Conservation (phyloP, 2,329 filamentous ascomycete genomes). For the Penicillium sp. region DNA sequence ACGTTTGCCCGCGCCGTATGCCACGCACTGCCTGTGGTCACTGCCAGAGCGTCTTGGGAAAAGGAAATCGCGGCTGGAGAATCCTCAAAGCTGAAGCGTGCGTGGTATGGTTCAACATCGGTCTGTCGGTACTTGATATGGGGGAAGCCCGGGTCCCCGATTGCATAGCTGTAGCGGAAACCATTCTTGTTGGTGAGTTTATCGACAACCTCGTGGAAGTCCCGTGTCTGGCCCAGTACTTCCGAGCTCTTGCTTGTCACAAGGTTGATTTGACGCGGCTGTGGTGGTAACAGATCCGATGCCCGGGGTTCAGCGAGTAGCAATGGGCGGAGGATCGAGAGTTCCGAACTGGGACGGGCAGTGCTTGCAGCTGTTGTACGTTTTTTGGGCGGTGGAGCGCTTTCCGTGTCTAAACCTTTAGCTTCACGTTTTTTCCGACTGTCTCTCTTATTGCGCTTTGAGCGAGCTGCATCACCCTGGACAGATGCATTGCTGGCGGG, state of each 20-base stretch:
- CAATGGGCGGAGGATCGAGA: conserved; percentile 47
- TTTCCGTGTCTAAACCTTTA: conserved; percentile 46
- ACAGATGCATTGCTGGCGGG: conserved; percentile 35
- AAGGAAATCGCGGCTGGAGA: conserved; percentile 84
- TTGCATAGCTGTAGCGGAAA: conserved; percentile 88
- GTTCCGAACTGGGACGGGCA: conserved; percentile 43
- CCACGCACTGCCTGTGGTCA: conserved; percentile 92
- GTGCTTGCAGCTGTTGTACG: conserved; percentile 35
- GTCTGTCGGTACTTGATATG: conserved; percentile 90
- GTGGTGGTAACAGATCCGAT: conserved; percentile 44
- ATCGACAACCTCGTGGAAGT: conserved; percentile 50
- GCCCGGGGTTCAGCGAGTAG: conserved; percentile 45
- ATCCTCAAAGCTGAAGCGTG: conserved; percentile 92
- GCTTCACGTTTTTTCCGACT: conserved; percentile 50
- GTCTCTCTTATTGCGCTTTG: conserved; percentile 49
- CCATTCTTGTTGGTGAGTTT: conserved; percentile 67
- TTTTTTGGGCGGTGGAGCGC: conserved; percentile 41
- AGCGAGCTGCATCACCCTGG: conserved; percentile 36
- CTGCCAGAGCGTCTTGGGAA: conserved; percentile 71
- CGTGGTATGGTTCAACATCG: conserved; percentile 79
- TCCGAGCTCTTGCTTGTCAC: conserved; percentile 42
- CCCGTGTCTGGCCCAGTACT: conserved; percentile 41
- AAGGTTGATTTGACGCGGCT: conserved; percentile 46
- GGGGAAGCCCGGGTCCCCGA: conserved; percentile 84
- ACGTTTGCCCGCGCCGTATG: conserved; percentile 90